Percentiles rank a stretch among this genome's conserved stretches.
These are phyloP conservation scores for Penicillium macrosclerotiorum DNA, from an alignment of 495 filamentous ascomycete species.

Conservation along the genomic window DNA sequence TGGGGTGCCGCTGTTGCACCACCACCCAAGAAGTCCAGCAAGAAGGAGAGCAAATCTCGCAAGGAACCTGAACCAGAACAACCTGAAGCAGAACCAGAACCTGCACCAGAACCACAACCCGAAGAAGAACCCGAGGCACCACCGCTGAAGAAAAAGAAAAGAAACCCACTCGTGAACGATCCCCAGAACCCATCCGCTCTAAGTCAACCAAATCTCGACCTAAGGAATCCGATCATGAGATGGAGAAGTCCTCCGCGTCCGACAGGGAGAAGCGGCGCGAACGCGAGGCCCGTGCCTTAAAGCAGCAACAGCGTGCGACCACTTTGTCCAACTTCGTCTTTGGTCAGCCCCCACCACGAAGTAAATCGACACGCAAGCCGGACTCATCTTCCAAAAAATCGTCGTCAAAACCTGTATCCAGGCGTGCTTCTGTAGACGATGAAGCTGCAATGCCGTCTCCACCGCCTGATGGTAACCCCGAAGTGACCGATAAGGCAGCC, in stretches of 20 bases:
- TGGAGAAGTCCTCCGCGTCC: constrained; percentile 52
- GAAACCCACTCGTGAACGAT: constrained; percentile 14
- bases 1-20: constrained; percentile 55
- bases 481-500: constrained; percentile 55
- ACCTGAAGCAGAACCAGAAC: constrained; percentile 30
- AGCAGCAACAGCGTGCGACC: constrained; percentile 46
- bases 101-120: too few relatives aligned
- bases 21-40: constrained; percentile 46
- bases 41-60: constrained; percentile 39
- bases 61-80: constrained; percentile 29
- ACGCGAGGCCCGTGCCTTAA: constrained; percentile 32
- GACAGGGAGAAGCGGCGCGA: constrained; percentile 52
- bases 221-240: constrained; percentile 48
- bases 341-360: constrained; percentile 44
- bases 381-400: constrained; percentile 27
- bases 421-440: constrained; percentile 47
- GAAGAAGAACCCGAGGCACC: constrained; percentile 31
- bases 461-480: constrained; percentile 49
- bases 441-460: constrained; percentile 48
- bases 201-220: constrained; percentile 46
- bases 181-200: constrained; percentile 42
- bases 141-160: constrained; percentile 15
- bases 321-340: constrained; percentile 55
- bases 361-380: constrained; percentile 47
- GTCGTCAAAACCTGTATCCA: constrained; percentile 39